Base-by-base conservation (phyloP, 1,284 basidiomycete genomes). In the Malassezia cuniculi region DNA sequence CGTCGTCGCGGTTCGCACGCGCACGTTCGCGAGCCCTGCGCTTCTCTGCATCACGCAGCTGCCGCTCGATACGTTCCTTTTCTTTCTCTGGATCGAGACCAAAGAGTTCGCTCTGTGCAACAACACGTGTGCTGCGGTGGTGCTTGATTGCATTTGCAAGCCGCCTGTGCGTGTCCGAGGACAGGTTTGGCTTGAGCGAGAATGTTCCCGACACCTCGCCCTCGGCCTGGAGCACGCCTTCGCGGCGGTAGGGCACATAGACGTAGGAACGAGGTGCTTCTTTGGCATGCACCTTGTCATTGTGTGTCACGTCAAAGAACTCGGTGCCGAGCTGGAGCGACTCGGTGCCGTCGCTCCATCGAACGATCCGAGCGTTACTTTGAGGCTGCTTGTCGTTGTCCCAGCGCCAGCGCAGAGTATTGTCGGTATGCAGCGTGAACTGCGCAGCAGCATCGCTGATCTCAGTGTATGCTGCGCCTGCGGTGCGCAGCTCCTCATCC, bases 361-460 rank as follows among this genome's bases (percentile, higher is more conserved):
- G 78, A 39, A 93, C 78, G 26, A 89, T 73, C 12, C 85, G 80
- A 48, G 79, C 77, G 63, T 93, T 93, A 7, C 84, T 85, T 71
- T 87, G 80, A 49, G 79, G 76, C 55, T 72, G 50, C 5, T 41
- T 22, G 24, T 50, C 78, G 59, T 81, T 80, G 7, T 73, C 72
- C 84, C 86, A 90, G 45, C 81, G 75, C 85, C 85, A 90, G 31
- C 85, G 77, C 21, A 90, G 73, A 2, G 85, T 86, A 66, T 87
- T 87, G 71, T 85, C 82, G 8, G 86, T 82, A 55, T 81, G 81
- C 35, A 89, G 32, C 27, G 62, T 32, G 37, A 53, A 56, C 1
- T 54, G 45, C 20, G 57, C 48, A 21, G 52, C 55, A 24, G 52
- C 37, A 33, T 58, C 55, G 31, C 46, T 39, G 73, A 65, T 82